Percentiles rank a stretch among this genome's conserved stretches.
Conservation (phyloP, 2,329 filamentous ascomycete species). For the Ophiostoma montium region DNA sequence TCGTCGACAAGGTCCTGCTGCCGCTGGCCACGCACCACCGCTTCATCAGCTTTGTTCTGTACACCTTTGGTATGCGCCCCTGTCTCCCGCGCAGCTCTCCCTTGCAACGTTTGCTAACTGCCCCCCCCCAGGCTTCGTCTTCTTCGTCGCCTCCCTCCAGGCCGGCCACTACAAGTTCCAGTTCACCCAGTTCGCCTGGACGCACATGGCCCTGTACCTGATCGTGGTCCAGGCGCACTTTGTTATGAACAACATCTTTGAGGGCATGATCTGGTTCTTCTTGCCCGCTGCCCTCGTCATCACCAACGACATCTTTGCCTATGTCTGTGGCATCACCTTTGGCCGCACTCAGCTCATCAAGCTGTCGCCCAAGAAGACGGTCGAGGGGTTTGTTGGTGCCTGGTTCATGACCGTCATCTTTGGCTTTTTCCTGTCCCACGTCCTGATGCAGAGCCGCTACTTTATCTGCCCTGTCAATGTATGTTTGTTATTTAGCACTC, state of each 20-base stretch:
- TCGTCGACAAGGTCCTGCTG: slow-evolving; percentile 84
- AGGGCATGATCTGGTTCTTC: slow-evolving; percentile 99
- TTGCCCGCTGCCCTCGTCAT: slow-evolving; percentile 88
- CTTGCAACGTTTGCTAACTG: neutral
- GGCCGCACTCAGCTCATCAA: slow-evolving; percentile 95
- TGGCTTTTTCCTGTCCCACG: slow-evolving; percentile 64
- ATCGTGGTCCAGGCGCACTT: slow-evolving; percentile 98
- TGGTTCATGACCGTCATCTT: slow-evolving; percentile 93
- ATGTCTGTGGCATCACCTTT: slow-evolving; percentile 94
- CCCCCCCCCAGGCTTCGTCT: slow-evolving; percentile 69
- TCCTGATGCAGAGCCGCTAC: slow-evolving; percentile 84
- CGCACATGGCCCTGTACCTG: slow-evolving; percentile 95
- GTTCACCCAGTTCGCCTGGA: slow-evolving; percentile 99
- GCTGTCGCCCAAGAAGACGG: slow-evolving; percentile 96
- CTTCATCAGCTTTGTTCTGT: slow-evolving; percentile 97
- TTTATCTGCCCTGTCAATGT: slow-evolving; percentile 95
- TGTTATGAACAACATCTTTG: slow-evolving; percentile 99
- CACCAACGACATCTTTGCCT: slow-evolving; percentile 97
- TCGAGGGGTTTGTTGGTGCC: slow-evolving; percentile 90
- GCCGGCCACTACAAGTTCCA: slow-evolving; percentile 97
- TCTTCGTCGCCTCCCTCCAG: slow-evolving; percentile 89
- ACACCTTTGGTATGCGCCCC: slow-evolving; percentile 62
- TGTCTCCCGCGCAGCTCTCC: neutral
- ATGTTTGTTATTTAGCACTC: slow-evolving; percentile 17
- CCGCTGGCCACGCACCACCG: slow-evolving; percentile 93